Evolutionary conservation across 805 yeast species (phyloP).

Genomic region (Groenewaldozyma tartarivorans): DNA sequence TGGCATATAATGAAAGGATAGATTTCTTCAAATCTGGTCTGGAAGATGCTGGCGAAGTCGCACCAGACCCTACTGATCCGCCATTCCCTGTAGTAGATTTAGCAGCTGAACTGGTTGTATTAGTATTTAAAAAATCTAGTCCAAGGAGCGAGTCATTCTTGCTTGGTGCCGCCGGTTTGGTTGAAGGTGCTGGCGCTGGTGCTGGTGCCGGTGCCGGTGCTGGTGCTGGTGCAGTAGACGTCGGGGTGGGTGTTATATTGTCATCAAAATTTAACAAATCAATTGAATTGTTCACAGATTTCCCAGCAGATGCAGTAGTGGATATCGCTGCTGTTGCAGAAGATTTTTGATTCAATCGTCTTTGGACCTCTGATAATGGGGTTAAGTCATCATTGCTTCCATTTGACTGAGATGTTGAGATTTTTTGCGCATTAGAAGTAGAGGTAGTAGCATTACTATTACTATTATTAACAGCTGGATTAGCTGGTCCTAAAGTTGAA

Average conservation of each 20-base stretch:
- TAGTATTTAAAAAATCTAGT: constrained; percentile 16
- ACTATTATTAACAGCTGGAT: no score
- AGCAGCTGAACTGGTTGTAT: neutral
- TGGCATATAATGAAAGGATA: constrained; percentile 68
- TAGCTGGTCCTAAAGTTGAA: constrained; percentile 31
- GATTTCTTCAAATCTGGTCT: constrained; percentile 89
- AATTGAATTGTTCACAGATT: neutral
- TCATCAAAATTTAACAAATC: constrained; percentile 2
- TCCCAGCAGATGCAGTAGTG: neutral
- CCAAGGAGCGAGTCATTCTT: constrained; percentile 15
- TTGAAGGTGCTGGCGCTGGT: constrained; percentile 4
- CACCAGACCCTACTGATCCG: constrained; percentile 8
- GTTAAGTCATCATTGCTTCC: constrained; percentile 14
- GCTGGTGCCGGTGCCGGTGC: constrained; percentile 9
- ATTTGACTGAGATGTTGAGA: neutral
- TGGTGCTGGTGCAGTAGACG: neutral
- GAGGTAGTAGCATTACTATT: constrained; percentile 6
- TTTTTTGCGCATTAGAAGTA: neutral
- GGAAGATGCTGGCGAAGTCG: constrained; percentile 21
- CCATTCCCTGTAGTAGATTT: neutral
- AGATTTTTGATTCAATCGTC: constrained; percentile 3
- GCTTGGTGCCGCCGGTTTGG: constrained; percentile 5
- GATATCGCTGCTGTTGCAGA: neutral
- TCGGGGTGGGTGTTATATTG: neutral
- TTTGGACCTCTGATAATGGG: constrained; percentile 18